These are phyloP conservation scores for Argentina anserina DNA, from an alignment of 306 rosid species.

Conservation along the genomic window DNA sequence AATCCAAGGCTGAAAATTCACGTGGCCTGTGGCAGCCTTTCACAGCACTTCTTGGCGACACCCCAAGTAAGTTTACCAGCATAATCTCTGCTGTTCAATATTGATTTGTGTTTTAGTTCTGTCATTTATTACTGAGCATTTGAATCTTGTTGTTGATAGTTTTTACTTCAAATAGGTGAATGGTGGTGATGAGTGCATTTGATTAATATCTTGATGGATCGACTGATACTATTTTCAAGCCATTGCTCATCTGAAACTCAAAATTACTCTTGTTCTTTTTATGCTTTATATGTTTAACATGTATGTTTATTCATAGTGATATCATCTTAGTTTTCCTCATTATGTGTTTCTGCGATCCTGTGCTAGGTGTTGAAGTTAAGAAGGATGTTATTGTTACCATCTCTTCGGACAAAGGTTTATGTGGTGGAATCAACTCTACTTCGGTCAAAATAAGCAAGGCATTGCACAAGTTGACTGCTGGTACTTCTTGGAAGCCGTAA, in stretches of 20 bases:
- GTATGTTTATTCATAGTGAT: not conserved
- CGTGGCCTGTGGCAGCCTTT: slow-evolving; percentile 99
- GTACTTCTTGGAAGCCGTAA: slow-evolving; percentile 38
- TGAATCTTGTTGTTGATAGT: not conserved
- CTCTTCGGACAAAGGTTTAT: slow-evolving; percentile 97
- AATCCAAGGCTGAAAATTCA: slow-evolving; percentile 77
- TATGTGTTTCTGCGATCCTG: slow-evolving; percentile 18
- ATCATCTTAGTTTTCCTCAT: slow-evolving; percentile 18
- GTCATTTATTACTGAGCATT: not conserved
- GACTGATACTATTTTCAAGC: not conserved
- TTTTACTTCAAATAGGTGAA: not conserved
- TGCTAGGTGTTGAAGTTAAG: slow-evolving; percentile 66
- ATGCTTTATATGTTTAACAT: not conserved
- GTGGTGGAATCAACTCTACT: slow-evolving; percentile 98
- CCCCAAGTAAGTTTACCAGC: slow-evolving; percentile 52
- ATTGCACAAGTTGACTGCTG: slow-evolving; percentile 55
- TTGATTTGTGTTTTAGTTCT: not conserved
- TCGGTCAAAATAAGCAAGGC: slow-evolving; percentile 92
- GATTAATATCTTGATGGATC: not conserved
- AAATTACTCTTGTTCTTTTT: not conserved
- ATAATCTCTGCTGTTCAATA: slow-evolving; percentile 1
- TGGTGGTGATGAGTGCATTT: not conserved
- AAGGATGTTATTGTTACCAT: slow-evolving; percentile 74
- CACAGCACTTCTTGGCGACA: slow-evolving; percentile 90
- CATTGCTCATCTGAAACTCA: not conserved